phyloP scores from a whole-genome alignment of 352 stramenopile genomes.

The Halophytophthora batemanensis region DNA sequence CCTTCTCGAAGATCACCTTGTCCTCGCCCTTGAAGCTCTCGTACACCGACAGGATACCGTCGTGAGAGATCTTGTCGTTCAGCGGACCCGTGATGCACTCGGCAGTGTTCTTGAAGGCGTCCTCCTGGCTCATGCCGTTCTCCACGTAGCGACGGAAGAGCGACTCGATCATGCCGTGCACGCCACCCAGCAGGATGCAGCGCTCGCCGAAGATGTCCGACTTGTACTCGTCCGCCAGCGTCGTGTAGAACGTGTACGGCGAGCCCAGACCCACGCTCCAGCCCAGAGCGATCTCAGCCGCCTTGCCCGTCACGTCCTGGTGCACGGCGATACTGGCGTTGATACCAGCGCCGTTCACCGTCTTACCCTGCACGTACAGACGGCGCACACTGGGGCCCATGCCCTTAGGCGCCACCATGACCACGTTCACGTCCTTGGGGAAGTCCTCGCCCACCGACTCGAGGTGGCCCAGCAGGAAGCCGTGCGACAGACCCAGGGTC shows the following conservation, averaged over 20 bases:
- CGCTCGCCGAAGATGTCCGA: conserved; percentile 98
- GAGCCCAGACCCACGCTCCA: conserved; percentile 96
- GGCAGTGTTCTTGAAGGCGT: conserved; percentile 95
- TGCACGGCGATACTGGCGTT: conserved; percentile 97
- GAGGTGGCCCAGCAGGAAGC: conserved; percentile 96
- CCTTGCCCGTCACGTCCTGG: conserved; percentile 92
- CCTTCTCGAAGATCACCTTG: conserved; percentile 93
- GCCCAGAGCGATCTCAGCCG: conserved; percentile 94
- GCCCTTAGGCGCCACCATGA: conserved; percentile 97
- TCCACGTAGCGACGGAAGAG: conserved; percentile 96
- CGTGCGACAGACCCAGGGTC: conserved; percentile 96
- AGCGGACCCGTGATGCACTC: conserved; percentile 98
- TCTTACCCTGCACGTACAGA: conserved; percentile 98
- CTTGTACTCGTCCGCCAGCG: conserved; percentile 95
- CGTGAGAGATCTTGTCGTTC: conserved; percentile 96
- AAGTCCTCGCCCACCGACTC: conserved; percentile 95
- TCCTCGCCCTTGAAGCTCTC: conserved; percentile 91
- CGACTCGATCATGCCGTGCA: conserved; percentile 97
- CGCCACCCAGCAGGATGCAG: conserved; percentile 95
- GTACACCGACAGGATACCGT: conserved; percentile 97
- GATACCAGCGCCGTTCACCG: conserved; percentile 97
- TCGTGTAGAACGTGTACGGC: conserved; percentile 98
- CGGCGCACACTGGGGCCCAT: conserved; percentile 96
- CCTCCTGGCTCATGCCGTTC: conserved; percentile 92
- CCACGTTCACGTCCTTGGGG: conserved; percentile 96